Evolutionary conservation across 73 alveolate genomes (phyloP).

Genomic region (Paramecium sonneborni): DNA sequence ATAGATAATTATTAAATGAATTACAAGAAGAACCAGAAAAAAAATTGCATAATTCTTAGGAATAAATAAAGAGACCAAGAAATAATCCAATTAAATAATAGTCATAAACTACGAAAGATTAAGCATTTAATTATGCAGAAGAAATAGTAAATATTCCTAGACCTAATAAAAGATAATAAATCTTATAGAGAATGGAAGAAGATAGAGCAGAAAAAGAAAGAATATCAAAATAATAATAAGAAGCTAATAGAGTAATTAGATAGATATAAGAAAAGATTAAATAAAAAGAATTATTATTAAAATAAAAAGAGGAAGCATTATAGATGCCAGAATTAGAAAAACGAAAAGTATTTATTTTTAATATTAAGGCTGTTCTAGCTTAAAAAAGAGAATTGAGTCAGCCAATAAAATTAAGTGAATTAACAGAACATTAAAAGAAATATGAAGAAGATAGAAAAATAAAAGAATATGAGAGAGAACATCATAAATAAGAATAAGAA

Average conservation of each 20-base stretch:
- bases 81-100: background rate
- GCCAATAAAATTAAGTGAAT: slow-evolving; percentile 50
- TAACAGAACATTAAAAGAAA: slow-evolving; percentile 62
- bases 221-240: background rate
- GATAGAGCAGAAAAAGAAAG: slow-evolving; percentile 13
- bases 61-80: background rate
- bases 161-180: slow-evolving; percentile 18
- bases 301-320: slow-evolving; percentile 32
- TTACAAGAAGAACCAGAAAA: background rate
- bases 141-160: background rate
- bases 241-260: background rate
- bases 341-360: slow-evolving; percentile 18
- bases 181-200: slow-evolving; percentile 43
- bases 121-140: slow-evolving; percentile 6
- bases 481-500: background rate
- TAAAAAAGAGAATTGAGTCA: slow-evolving; percentile 60
- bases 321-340: slow-evolving; percentile 57
- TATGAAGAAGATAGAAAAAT: slow-evolving; percentile 61
- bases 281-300: background rate
- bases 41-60: background rate
- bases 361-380: slow-evolving; percentile 25
- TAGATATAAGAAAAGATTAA: slow-evolving; percentile 19
- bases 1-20: background rate
- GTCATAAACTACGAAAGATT: background rate
- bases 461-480: slow-evolving; percentile 37